phyloP scores from a whole-genome alignment of 1,284 basidiomycete species.

The Ganoderma boninense region DNA sequence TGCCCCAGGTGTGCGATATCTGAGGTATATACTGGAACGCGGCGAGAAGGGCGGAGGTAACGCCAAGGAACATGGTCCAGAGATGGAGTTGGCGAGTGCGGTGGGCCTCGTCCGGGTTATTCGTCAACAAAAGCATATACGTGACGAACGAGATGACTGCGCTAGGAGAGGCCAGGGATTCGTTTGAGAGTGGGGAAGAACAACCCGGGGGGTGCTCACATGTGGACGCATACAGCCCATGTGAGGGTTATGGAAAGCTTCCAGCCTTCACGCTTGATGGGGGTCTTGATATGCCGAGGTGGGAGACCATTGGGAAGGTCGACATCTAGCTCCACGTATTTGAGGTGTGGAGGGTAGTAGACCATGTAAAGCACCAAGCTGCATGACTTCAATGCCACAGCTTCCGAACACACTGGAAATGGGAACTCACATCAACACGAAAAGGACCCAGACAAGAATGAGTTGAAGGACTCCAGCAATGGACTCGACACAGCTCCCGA shows the following conservation, averaged over 20 bases:
- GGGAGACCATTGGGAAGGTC: conserved; percentile 54
- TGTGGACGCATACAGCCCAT: conserved; percentile 76
- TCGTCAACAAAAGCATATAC: conserved; percentile 60
- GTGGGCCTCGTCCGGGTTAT: conserved; percentile 47
- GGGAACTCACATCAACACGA: conserved; percentile 79
- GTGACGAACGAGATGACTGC: conserved; percentile 61
- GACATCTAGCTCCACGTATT: conserved; percentile 63
- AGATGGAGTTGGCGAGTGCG: conserved; percentile 54
- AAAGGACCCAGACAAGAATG: conserved; percentile 86
- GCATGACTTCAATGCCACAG: neutral
- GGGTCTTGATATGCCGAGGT: conserved; percentile 55
- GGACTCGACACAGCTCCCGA: conserved; percentile 82
- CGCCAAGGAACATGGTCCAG: conserved; percentile 90
- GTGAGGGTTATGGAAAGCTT: conserved; percentile 76
- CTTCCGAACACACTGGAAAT: neutral
- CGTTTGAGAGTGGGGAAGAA: conserved; percentile 12
- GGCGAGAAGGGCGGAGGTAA: conserved; percentile 83
- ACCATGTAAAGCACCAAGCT: conserved; percentile 92
- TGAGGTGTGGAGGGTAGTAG: conserved; percentile 89
- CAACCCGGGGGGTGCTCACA: conserved; percentile 54
- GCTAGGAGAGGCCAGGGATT: conserved; percentile 46
- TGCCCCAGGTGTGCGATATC: conserved; percentile 79
- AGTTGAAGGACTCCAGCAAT: conserved; percentile 89
- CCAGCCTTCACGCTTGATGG: conserved; percentile 74
- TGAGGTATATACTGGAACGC: conserved; percentile 91